Conservation (phyloP, 73 alveolate genomes). For the Tetrahymena elliotti region DNA sequence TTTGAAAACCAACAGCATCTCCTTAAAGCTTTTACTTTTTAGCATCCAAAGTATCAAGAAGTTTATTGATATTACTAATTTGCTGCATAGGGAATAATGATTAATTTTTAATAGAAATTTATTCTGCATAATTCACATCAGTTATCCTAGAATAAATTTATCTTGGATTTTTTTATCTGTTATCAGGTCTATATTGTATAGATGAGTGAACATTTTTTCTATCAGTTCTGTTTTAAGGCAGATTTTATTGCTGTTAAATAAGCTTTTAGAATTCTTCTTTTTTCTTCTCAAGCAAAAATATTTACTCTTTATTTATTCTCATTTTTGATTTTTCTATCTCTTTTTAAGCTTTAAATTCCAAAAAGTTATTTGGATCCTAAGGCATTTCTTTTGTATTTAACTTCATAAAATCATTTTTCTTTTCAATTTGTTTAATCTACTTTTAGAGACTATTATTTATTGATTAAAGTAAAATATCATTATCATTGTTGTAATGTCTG, state of each 20-base stretch:
- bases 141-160: not conserved
- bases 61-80: not conserved
- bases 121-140: not conserved
- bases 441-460: not conserved
- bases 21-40: not conserved
- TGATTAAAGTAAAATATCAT: not conserved
- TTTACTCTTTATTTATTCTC: not conserved
- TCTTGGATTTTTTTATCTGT: not conserved
- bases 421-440: not conserved
- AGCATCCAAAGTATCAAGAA: not conserved
- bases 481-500: not conserved
- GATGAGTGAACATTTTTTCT: not conserved
- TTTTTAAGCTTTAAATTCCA: not conserved
- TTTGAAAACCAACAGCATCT: not conserved
- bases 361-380: not conserved
- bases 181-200: not conserved
- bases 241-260: not conserved
- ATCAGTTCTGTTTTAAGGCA: not conserved
- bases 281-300: not conserved
- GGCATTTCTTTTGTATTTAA: not conserved
- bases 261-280: not conserved
- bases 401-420: not conserved
- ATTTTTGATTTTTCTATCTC: not conserved
- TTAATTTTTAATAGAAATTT: not conserved
- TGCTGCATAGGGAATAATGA: not conserved